Evolutionary conservation across 768 basidiomycete species (phyloP).

Genomic region (Leccinum arenicola): DNA sequence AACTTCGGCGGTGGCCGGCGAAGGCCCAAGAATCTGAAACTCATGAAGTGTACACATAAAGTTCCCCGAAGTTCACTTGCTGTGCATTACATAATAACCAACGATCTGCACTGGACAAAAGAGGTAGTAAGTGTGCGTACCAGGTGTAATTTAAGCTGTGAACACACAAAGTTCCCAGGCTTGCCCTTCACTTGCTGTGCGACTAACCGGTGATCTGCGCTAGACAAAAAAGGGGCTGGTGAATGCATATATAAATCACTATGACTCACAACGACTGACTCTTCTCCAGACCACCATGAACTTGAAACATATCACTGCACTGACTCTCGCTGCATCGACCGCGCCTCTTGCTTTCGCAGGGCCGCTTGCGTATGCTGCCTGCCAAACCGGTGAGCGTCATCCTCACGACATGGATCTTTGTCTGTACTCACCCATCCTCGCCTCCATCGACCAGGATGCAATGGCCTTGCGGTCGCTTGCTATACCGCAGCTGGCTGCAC

Average conservation of each 20-base stretch:
- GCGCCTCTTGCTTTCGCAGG: constrained; percentile 17
- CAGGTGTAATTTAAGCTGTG: neutral
- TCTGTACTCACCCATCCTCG: neutral
- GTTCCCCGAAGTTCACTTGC: no score
- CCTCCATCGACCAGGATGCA: constrained; percentile 20
- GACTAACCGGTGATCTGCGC: constrained; percentile 1
- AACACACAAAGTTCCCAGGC: neutral
- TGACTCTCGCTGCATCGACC: constrained; percentile 22
- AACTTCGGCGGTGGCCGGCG: no score
- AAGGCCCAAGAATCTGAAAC: no score
- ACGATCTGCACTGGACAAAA: no score
- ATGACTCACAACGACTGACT: neutral
- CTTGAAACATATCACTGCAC: constrained; percentile 14
- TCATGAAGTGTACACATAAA: no score
- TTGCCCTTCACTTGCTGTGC: constrained; percentile 7
- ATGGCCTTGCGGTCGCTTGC: constrained; percentile 18
- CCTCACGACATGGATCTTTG: no score
- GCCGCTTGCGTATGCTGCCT: constrained; percentile 23
- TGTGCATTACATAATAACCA: no score
- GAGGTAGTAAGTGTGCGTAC: no score
- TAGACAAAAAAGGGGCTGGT: neutral
- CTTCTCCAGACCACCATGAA: constrained; percentile 20
- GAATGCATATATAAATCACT: constrained; percentile 1
- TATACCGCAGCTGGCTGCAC: constrained; percentile 24
- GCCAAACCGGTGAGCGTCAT: constrained; percentile 19